Evolutionary conservation across 768 basidiomycete genomes (phyloP), one percentile per base, ranked within the genome.

Genomic region (Cystofilobasidium bisporidii): DNA sequence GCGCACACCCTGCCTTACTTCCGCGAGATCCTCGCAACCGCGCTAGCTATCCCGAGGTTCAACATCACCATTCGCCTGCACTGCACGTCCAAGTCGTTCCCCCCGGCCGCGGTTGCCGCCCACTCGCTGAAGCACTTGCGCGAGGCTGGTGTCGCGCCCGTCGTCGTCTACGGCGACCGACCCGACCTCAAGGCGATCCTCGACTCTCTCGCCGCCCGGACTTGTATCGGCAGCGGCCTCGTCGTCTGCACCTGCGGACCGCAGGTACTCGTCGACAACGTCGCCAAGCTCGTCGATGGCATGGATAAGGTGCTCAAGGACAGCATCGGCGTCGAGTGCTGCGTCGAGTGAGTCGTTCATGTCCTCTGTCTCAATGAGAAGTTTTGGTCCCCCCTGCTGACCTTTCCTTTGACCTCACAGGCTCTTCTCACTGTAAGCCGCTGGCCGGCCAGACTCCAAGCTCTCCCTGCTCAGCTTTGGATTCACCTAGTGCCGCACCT

Each of bases 221-320:
- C 65, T 1, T 17, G 24, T 20, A 40, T 40, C 24, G 71, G 71
- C 5, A 69, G 71, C 24, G 65, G 64, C 14, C 38, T 72, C 8
- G 71, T 61, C 9, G 63, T 72, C n/a, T 59, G 65, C n/a, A 69
- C 40, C 47, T 72, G 71, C 56, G 71, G 71, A 9, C 71, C 71
- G 12, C 32, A 30, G 20, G 62, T 18, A 0, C 30, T 72, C 33
- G 66, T 72, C 26, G 61, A 70, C 15, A 26, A 40, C 12, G 43
- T 72, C 1, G 71, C 66, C 30, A 69, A 67, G 41, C 17, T 61
- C n/a, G 68, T 66, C 0, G 62, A 63, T 18, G 62, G 48, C 28
- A 20, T 63, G 20, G 45, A 32, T 6, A 48, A 63, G 32, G 62
- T 2, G 18, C 55, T 38, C n/a, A 50, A 38, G 12, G 62, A 22